Evolutionary conservation across 805 yeast species (phyloP), one percentile per base, ranked within the genome.

Genomic region (Zygosaccharomyces gambellarensis): DNA sequence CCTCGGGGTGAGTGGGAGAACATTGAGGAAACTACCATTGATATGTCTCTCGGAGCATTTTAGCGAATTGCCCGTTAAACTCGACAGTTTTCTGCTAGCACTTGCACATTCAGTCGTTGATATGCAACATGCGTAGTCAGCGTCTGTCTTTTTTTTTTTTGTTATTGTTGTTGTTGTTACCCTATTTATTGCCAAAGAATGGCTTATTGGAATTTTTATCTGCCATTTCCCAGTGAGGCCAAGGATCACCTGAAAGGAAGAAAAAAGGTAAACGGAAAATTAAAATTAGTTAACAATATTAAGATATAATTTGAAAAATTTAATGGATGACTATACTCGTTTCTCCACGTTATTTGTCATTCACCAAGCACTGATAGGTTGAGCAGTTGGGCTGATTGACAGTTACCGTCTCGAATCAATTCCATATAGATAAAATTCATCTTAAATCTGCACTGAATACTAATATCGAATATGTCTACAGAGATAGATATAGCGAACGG

Each of bases 1-100:
- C 1, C 19, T 52, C 14, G 50, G 57, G 4, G 40, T 63, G 10
- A 66, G 68, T 50, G 70, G 70, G n/a, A 59, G 70, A 45, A 57
- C 55, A 0, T 45, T 63, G 8, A 52, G 63, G 23, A 65, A 65
- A 46, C 30, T 66, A 10, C 67, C 70, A 3, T 45, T 66, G 25
- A 39, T 50, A 5, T 61, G 67, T 34, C 50, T 66, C 3, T 62
- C 70, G 2, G 68, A 65, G 38, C 51, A 61, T 48, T 58, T 59
- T 39, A 45, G 50, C 5, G 46, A 47, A 3, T 36, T 66, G 6
- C 70, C 70, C 3, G 57, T 65, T 5, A 43, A 56, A 2, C 10
- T 62, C 5, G 51, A 56, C 32, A 52, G 43, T 8, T 66, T 64
- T 44, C 34, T 65, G 9, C 27, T 62, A 7, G 67, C 65, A 3